phyloP scores from a whole-genome alignment of 2,329 filamentous ascomycete genomes.

The Clarireedia sp. region DNA sequence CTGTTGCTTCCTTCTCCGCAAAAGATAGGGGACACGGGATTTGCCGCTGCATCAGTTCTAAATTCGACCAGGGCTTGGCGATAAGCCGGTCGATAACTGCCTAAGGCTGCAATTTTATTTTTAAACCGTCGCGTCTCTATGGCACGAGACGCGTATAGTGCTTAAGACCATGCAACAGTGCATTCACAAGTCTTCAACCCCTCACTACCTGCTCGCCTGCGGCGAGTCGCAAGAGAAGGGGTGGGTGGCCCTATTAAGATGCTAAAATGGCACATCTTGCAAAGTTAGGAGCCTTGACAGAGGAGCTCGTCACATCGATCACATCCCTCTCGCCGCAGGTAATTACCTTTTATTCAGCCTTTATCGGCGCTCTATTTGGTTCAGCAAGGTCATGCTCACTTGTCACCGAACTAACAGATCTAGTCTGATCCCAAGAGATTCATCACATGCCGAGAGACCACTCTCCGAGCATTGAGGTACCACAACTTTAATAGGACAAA shows the following conservation, averaged over 20 bases:
- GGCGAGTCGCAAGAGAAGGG: background rate
- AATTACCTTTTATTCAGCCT: slow-evolving; percentile 18
- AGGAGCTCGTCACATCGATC: slow-evolving; percentile 62
- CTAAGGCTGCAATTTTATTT: no score
- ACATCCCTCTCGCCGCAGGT: slow-evolving; percentile 48
- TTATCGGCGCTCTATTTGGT: background rate
- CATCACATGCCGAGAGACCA: slow-evolving; percentile 39
- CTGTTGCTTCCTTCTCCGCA: background rate
- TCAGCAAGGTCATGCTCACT: background rate
- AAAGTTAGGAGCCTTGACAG: slow-evolving; percentile 54
- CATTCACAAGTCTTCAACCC: no score
- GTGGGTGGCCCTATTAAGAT: background rate
- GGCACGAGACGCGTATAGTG: no score
- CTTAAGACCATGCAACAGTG: no score
- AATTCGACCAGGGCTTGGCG: no score
- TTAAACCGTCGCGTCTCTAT: no score
- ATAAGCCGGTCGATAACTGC: no score
- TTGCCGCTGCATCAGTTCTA: no score
- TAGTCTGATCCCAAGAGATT: slow-evolving; percentile 32
- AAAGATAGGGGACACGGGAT: background rate
- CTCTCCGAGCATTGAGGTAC: slow-evolving; percentile 44
- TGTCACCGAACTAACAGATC: slow-evolving; percentile 2
- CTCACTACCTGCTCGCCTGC: no score
- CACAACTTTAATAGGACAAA: slow-evolving; percentile 59
- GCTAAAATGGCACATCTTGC: slow-evolving; percentile 61